A percentile compares a stretch with the other conserved stretches of the same genome.
phyloP scores from a whole-genome alignment of 163 green algal genomes.

The Scenedesmus sp. region DNA sequence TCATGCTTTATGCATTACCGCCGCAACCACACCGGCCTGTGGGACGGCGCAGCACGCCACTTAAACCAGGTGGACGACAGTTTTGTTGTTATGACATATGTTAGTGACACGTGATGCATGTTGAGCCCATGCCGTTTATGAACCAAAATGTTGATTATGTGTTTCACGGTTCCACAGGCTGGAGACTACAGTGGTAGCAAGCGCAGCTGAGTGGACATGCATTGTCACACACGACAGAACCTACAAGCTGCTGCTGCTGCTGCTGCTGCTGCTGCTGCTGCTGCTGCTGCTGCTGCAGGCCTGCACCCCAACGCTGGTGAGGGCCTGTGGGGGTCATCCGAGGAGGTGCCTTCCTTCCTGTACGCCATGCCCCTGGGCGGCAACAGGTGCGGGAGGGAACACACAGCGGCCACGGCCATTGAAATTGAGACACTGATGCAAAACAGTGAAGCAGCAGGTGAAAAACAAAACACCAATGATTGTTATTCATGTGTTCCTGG shows the following conservation, averaged over 20 bases:
- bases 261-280: background rate
- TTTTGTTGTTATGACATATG: background rate
- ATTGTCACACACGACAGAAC: too few species aligned
- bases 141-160: too few species aligned
- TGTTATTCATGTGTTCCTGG: slow-evolving; percentile 83
- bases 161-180: background rate
- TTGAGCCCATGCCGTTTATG: background rate
- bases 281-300: slow-evolving; percentile 35
- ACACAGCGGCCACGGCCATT: background rate
- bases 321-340: slow-evolving; percentile 82
- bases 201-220: too few species aligned
- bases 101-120: background rate
- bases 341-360: slow-evolving; percentile 92
- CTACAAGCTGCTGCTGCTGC: background rate
- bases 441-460: too few species aligned
- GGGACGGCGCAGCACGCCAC: slow-evolving; percentile 55
- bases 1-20: background rate
- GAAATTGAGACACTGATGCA: too few species aligned
- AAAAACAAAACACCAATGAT: background rate
- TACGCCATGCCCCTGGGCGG: slow-evolving; percentile 94
- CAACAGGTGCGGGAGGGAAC: slow-evolving; percentile 30
- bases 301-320: slow-evolving; percentile 83
- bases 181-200: too few species aligned
- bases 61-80: slow-evolving; percentile 30
- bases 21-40: slow-evolving; percentile 55